Base-by-base conservation (phyloP, 352 stramenopile species). In the Halophytophthora polymorphica region DNA sequence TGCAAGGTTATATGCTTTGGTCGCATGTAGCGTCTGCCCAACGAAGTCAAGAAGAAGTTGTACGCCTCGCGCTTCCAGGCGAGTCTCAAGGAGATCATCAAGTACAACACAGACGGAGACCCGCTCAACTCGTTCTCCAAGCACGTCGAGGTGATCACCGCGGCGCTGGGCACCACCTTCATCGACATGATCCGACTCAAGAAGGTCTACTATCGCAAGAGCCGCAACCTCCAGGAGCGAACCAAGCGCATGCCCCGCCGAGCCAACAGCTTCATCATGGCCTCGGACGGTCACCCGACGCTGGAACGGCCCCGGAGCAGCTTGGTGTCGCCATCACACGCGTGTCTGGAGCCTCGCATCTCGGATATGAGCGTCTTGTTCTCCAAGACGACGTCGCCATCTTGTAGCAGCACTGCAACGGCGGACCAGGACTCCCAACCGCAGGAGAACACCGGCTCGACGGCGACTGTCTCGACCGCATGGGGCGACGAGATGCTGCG, bases 1-100 rank as follows among this genome's bases (percentile, higher is more conserved):
- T 19, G 5, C 56, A 51, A 23, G 28, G n/a, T 13, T 14, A 10
- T 38, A 7, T 21, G 2, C 25, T 22, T 53, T 17, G 35, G 14
- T n/a, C 18, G 43, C 25, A 18, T 8, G 3, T 39, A 88, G 78
- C 73, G 75, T 10, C 54, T 89, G 10, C 78, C 78, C 6, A 84
- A 89, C 22, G 78, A 89, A 51, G 69, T 89, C 1, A 89, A 89
- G 57, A 87, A 86, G 54, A 89, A 89, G 42, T 49, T 89, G 0
- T 82, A 86, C 51, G 60, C 76, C 15, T 78, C 75, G 5, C 73
- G 67, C 11, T 89, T 89, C 48, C 75, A 89, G 43, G 52, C 66
- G n/a, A 77, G 59, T 39, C 55, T 89, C 14, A 87, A 87, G 38
- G 63, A 84, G 15, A 89, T 89, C n/a, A 77, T 86, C 54, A 87